Percentiles rank a stretch among this genome's conserved stretches.
Evolutionary conservation across 1,139 yeast genomes (phyloP).

Genomic region (Geotrichum citri-aurantii): DNA sequence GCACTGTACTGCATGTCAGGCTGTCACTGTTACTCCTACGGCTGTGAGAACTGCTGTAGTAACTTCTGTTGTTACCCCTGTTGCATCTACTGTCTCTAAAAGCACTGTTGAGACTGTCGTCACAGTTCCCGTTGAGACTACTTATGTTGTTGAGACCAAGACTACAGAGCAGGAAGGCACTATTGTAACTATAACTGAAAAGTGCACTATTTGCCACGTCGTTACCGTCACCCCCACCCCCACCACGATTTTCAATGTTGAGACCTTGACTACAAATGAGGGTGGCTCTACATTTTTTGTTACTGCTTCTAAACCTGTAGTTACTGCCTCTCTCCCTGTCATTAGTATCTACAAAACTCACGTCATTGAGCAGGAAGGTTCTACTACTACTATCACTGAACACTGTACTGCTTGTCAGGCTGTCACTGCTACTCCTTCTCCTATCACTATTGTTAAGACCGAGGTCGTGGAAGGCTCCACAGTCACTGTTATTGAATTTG

Average conservation of each 20-base stretch:
- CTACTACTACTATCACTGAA: slow-evolving; percentile 5
- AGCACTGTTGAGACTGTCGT: neutral
- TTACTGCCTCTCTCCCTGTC: neutral
- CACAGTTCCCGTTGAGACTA: slow-evolving; percentile 1
- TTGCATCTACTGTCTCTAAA: neutral
- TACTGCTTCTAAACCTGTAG: slow-evolving; percentile 4
- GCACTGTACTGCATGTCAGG: slow-evolving; percentile 3
- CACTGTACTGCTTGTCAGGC: slow-evolving; percentile 10
- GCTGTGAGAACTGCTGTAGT: neutral
- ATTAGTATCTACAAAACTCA: slow-evolving; percentile 4
- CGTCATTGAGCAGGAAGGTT: slow-evolving; percentile 5
- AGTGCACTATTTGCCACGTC: slow-evolving; percentile 11
- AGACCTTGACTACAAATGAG: neutral
- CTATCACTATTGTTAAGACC: neutral
- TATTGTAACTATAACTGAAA: slow-evolving; percentile 6
- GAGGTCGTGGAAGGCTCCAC: neutral
- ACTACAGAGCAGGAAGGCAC: slow-evolving; percentile 7
- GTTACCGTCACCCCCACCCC: slow-evolving; percentile 2
- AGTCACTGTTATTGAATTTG: neutral
- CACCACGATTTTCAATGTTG: neutral
- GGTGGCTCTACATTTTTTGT: neutral
- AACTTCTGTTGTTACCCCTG: slow-evolving; percentile 4
- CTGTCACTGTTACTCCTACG: slow-evolving; percentile 2
- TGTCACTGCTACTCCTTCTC: neutral
- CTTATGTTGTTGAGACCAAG: slow-evolving; percentile 10